Evolutionary conservation across 768 basidiomycete genomes (phyloP).

Genomic region (Mycena vulgaris): DNA sequence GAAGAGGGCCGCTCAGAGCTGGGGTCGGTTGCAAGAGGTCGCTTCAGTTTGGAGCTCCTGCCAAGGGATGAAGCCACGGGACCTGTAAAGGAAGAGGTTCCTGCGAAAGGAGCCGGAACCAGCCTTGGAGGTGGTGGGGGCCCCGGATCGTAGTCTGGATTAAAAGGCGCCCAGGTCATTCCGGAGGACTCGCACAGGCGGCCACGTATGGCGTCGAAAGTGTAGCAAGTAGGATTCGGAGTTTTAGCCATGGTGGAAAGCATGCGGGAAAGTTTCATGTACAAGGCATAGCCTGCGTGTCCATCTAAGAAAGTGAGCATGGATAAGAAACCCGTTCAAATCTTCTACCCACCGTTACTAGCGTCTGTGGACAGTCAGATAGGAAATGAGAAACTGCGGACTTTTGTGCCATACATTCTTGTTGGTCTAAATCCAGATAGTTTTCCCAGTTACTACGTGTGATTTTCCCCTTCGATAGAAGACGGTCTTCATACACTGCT

Average conservation of each 20-base stretch:
- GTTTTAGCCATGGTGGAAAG: slow-evolving; percentile 50
- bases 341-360: slow-evolving; percentile 29
- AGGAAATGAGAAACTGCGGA: slow-evolving; percentile 12
- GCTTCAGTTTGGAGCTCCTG: slow-evolving; percentile 1
- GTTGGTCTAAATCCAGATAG: slow-evolving; percentile 60
- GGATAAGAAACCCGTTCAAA: not conserved
- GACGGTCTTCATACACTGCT: slow-evolving; percentile 69
- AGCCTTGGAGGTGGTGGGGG: slow-evolving; percentile 67
- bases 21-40: slow-evolving; percentile 2
- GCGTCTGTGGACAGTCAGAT: slow-evolving; percentile 36
- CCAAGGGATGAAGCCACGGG: not conserved
- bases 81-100: not conserved
- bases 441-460: slow-evolving; percentile 82
- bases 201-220: slow-evolving; percentile 69
- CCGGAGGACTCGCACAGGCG: slow-evolving; percentile 60
- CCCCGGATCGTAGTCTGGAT: slow-evolving; percentile 82
- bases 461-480: slow-evolving; percentile 72
- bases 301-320: slow-evolving; percentile 84
- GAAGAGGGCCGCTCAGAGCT: not conserved
- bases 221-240: slow-evolving; percentile 63
- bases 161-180: slow-evolving; percentile 67
- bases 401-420: slow-evolving; percentile 68
- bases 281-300: slow-evolving; percentile 72
- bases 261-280: slow-evolving; percentile 63
- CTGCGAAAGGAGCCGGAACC: not conserved